Base-by-base conservation (phyloP, 176 grass and related monocot genomes). In the Tuctoria greenei region DNA sequence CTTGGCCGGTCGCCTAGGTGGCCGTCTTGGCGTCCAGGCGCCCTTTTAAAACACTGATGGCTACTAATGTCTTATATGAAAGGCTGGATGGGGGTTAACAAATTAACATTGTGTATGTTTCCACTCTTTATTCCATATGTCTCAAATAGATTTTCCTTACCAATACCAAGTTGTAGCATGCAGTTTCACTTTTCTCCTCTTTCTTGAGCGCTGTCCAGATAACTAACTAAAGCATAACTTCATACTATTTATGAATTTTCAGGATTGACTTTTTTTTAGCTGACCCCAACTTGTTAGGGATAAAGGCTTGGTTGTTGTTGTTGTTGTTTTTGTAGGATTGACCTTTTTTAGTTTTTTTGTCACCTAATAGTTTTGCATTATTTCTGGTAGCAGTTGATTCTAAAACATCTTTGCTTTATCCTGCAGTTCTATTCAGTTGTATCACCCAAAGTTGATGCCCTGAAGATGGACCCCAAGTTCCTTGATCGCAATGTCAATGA, bases 401-500 rank as follows among this genome's bases (percentile, higher is more conserved):
- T 90, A 13, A 81, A 36, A 76, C 41, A 21, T 69, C 49, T 80
- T 75, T 37, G 27, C 46, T 64, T 86, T 90, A 26, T 71, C 60
- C 58, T 73, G 37, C 82, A 99, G 91, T 90, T 99, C 60, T 92
- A 86, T 81, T 80, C 82, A 63, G 64, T 92, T 69, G 80, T 99
- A 64, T 71, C 60, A 28, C 89, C 89, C 67, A 95, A 92, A 83
- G 39, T 90, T 65, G 77, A 81, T 76, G 73, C 85, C 46, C 59
- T 95, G 71, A 95, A 92, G 74, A 95, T 99, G 95, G 85, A 99
- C 18, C 79, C 69, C 36, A 85, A 76, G 31, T 92, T 99, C 56
- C 89, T 98, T 46, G 87, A 98, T 62, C 90, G 91, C 72, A 94
- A 94, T 86, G 95, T 98, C 25, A 98, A 98, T 70, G 95, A 94